A percentile compares a stretch with the other conserved stretches of the same genome.
These are phyloP conservation scores for Backusella morwellensis DNA, from an alignment of 192 early-diverging fungal species.

Conservation along the genomic window DNA sequence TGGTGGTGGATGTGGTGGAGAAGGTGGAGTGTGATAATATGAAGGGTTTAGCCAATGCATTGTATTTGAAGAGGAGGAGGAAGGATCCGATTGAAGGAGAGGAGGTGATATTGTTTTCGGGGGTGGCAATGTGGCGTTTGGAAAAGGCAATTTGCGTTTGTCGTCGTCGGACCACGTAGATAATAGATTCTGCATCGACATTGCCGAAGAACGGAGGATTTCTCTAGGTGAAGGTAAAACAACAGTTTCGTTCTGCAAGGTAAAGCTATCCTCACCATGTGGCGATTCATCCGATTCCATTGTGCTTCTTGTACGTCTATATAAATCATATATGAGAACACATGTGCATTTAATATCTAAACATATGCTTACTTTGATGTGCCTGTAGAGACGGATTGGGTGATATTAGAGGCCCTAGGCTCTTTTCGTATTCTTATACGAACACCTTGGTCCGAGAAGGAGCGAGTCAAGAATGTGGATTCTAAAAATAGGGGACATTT, in stretches of 20 bases:
- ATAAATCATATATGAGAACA: too few species aligned
- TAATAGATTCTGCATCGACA: conserved; percentile 13
- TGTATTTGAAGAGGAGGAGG: too few species aligned
- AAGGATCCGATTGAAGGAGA: not conserved
- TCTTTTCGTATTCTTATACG: conserved; percentile 91
- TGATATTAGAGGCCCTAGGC: not conserved
- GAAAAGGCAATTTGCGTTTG: not conserved
- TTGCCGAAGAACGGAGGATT: not conserved
- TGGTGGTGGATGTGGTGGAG: not conserved
- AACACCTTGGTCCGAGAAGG: conserved; percentile 92
- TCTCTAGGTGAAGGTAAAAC: conserved; percentile 3
- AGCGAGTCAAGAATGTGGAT: conserved; percentile 79
- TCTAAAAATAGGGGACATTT: conserved; percentile 40
- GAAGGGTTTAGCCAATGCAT: not conserved
- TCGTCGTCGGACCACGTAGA: not conserved
- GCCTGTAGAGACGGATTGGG: not conserved
- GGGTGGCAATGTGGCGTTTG: not conserved
- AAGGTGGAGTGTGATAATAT: not conserved
- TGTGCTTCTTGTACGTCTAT: not conserved
- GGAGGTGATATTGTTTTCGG: not conserved
- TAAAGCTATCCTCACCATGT: not conserved
- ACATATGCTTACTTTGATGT: not conserved
- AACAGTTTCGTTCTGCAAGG: not conserved
- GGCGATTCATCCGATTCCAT: not conserved
- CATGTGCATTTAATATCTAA: too few species aligned